Conservation (phyloP, 2,329 filamentous ascomycete species). For the Beauveria medogensis region DNA sequence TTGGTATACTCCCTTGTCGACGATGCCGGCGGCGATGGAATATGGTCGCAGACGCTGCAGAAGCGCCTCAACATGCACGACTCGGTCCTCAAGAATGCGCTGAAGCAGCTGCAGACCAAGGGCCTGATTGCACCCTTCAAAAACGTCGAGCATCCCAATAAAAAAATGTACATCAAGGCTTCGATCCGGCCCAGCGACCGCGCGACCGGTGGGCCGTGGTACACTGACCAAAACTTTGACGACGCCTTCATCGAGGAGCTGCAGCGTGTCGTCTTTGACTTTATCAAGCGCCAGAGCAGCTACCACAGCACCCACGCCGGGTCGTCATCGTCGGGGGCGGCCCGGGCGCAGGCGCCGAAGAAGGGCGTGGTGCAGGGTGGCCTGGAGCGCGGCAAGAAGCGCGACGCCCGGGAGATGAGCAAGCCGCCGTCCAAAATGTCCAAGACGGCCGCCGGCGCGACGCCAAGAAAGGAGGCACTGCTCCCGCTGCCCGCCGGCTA, state of each 20-base stretch:
- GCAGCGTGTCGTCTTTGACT: slow-evolving; percentile 63
- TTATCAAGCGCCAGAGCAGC: slow-evolving; percentile 65
- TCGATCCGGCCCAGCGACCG: slow-evolving; percentile 79
- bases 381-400: slow-evolving; percentile 40
- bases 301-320: slow-evolving; percentile 41
- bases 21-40: slow-evolving; percentile 72
- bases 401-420: slow-evolving; percentile 34
- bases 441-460: slow-evolving; percentile 16
- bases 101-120: slow-evolving; percentile 78
- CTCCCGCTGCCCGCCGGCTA: slow-evolving; percentile 58
- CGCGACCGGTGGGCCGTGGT: slow-evolving; percentile 90
- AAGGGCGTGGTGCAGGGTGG: slow-evolving; percentile 47
- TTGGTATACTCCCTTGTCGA: slow-evolving; percentile 88
- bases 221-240: slow-evolving; percentile 84
- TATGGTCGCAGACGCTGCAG: slow-evolving; percentile 86
- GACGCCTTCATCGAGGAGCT: slow-evolving; percentile 77
- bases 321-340: slow-evolving; percentile 16
- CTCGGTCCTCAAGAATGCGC: slow-evolving; percentile 66
- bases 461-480: slow-evolving; percentile 29
- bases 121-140: slow-evolving; percentile 82
- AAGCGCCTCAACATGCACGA: slow-evolving; percentile 75
- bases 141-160: slow-evolving; percentile 80
- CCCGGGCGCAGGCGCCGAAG: slow-evolving; percentile 41
- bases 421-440: slow-evolving; percentile 22
- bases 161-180: slow-evolving; percentile 94